A percentile compares a stretch with the other conserved stretches of the same genome.
Evolutionary conservation across 495 filamentous ascomycete species (phyloP).

Genomic region (Thozetella sp.): DNA sequence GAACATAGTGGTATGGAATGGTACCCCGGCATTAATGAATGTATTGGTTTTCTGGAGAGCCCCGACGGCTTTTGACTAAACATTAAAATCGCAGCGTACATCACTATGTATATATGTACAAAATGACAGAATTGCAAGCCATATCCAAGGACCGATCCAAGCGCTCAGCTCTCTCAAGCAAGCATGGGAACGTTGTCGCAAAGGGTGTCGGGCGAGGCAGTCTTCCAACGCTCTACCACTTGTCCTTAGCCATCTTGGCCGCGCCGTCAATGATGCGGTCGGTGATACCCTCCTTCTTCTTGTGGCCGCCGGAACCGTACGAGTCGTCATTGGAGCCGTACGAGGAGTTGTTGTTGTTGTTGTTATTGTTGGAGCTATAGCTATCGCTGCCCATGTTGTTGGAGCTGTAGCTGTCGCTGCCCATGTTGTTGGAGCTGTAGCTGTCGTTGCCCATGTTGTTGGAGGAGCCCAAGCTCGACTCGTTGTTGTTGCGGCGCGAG

Average conservation of each 20-base stretch:
- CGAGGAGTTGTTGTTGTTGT: conserved; percentile 4
- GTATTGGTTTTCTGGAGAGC: not conserved
- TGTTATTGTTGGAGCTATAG: not conserved
- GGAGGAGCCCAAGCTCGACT: not conserved
- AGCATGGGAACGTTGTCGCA: not conserved
- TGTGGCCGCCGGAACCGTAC: not conserved
- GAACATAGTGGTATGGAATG: no score
- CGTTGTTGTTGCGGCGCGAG: not conserved
- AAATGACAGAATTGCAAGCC: not conserved
- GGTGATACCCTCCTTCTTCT: not conserved
- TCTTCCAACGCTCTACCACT: conserved; percentile 2
- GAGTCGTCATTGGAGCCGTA: not conserved
- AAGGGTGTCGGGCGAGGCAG: not conserved
- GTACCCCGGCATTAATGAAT: not conserved
- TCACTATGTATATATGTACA: not conserved
- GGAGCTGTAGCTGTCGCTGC: conserved; percentile 1
- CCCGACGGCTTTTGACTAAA: not conserved
- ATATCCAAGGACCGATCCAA: not conserved
- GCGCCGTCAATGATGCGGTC: not conserved
- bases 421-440: conserved; percentile 1
- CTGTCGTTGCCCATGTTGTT: not conserved
- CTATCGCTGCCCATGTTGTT: not conserved
- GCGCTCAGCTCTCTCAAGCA: not conserved
- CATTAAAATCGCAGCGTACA: not conserved
- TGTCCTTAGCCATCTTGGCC: conserved; percentile 2